Percentiles rank a stretch among this genome's conserved stretches.
These are phyloP conservation scores for Acacia melanoxylon DNA, from an alignment of 306 rosid species.

Conservation along the genomic window DNA sequence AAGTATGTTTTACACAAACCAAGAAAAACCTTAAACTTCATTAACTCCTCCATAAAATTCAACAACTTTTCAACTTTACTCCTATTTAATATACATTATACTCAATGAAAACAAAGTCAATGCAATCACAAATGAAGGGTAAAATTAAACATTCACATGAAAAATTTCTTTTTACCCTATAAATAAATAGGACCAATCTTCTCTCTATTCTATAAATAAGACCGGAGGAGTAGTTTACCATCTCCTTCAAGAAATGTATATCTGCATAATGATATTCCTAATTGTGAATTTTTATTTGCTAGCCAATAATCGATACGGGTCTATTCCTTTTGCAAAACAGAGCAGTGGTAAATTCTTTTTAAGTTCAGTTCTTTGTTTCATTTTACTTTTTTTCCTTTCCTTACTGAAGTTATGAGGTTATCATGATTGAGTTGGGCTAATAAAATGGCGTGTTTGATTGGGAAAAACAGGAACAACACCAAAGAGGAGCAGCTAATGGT, in stretches of 20 bases:
- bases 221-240: background rate
- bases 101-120: too few species aligned
- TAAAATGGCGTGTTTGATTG: constrained; percentile 18
- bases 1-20: too few species aligned
- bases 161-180: too few species aligned
- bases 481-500: constrained; percentile 96
- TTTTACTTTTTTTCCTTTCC: background rate
- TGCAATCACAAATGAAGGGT: too few species aligned
- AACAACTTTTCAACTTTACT: too few species aligned
- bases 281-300: background rate
- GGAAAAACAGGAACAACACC: constrained; percentile 64
- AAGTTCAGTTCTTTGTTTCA: background rate
- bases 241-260: background rate
- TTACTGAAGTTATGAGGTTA: background rate
- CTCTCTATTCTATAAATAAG: too few species aligned
- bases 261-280: constrained; percentile 2
- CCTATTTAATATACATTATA: too few species aligned
- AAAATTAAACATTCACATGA: too few species aligned
- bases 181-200: too few species aligned
- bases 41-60: too few species aligned
- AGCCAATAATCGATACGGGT: constrained; percentile 54
- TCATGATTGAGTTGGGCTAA: background rate
- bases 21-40: too few species aligned
- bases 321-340: constrained; percentile 75
- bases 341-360: constrained; percentile 65